Conservation (phyloP, 2,329 filamentous ascomycete genomes). For the Eutypa lata region DNA sequence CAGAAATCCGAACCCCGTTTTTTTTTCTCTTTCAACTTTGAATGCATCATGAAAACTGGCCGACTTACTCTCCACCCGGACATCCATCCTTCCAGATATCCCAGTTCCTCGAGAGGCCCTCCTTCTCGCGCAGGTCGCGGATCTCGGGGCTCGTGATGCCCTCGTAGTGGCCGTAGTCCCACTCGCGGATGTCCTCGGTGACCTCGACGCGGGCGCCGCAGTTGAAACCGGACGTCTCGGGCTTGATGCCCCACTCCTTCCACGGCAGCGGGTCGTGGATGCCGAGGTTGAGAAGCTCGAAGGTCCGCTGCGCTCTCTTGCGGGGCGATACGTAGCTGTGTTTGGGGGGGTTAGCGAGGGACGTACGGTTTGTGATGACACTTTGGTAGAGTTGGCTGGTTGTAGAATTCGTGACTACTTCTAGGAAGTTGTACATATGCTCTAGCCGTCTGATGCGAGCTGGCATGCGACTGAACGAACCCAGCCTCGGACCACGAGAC, state of each 20-base stretch:
- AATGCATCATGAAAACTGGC: no score
- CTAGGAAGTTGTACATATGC: no score
- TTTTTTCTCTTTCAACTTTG: no score
- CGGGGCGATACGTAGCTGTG: slow-evolving; percentile 80
- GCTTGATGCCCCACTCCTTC: slow-evolving; percentile 45
- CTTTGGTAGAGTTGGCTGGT: neutral
- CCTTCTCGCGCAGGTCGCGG: slow-evolving; percentile 49
- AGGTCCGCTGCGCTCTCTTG: slow-evolving; percentile 79
- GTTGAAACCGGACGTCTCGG: slow-evolving; percentile 33
- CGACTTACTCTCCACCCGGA: slow-evolving; percentile 72
- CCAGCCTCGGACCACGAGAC: slow-evolving; percentile 27
- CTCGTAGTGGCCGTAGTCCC: slow-evolving; percentile 88
- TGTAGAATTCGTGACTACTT: no score
- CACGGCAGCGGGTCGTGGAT: slow-evolving; percentile 70
- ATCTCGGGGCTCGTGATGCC: slow-evolving; percentile 74
- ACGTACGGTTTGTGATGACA: neutral
- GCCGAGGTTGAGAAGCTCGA: slow-evolving; percentile 79
- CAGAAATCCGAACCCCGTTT: no score
- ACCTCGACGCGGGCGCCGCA: slow-evolving; percentile 63
- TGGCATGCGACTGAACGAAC: no score
- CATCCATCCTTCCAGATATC: slow-evolving; percentile 91
- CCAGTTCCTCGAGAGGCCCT: slow-evolving; percentile 62
- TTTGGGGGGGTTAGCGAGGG: neutral
- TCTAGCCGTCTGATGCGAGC: no score
- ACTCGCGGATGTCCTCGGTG: slow-evolving; percentile 73